phyloP scores from a whole-genome alignment of 2,329 filamentous ascomycete species.

The Metarhizium brunneum region DNA sequence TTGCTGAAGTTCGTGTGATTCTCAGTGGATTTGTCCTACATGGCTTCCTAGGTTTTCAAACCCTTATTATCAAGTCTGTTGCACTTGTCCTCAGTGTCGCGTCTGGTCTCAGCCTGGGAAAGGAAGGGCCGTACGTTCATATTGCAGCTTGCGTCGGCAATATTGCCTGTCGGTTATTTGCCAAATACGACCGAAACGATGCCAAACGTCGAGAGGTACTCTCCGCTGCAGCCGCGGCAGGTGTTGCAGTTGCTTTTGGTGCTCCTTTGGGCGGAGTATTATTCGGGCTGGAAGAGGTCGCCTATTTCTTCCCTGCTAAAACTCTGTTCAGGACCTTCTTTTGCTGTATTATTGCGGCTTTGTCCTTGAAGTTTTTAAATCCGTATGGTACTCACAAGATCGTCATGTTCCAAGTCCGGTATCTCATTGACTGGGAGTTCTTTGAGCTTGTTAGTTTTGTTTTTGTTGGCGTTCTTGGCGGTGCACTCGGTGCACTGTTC shows the following conservation, averaged over 20 bases:
- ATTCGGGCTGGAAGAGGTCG: slow-evolving; percentile 89
- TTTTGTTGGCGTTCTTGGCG: slow-evolving; percentile 76
- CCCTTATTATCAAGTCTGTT: slow-evolving; percentile 74
- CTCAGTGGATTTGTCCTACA: slow-evolving; percentile 96
- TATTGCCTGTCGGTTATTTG: slow-evolving; percentile 85
- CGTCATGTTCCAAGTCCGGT: slow-evolving; percentile 90
- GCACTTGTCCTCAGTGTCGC: slow-evolving; percentile 82
- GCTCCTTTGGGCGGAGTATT: slow-evolving; percentile 80
- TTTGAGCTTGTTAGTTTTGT: slow-evolving; percentile 86
- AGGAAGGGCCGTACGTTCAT: slow-evolving; percentile 95
- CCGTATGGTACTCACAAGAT: slow-evolving; percentile 96
- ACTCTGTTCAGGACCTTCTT: slow-evolving; percentile 97
- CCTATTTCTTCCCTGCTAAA: slow-evolving; percentile 96
- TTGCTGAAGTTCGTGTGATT: slow-evolving; percentile 95
- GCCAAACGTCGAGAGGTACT: slow-evolving; percentile 87
- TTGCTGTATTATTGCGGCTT: slow-evolving; percentile 86
- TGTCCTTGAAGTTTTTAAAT: slow-evolving; percentile 90
- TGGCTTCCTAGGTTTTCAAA: slow-evolving; percentile 85
- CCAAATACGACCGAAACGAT: slow-evolving; percentile 90
- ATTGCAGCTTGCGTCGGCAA: slow-evolving; percentile 94
- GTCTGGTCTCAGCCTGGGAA: slow-evolving; percentile 87
- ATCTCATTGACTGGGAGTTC: slow-evolving; percentile 82
- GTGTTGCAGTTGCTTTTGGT: slow-evolving; percentile 89
- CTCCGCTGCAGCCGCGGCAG: slow-evolving; percentile 85
- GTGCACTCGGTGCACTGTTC: slow-evolving; percentile 78